Base-by-base conservation (phyloP, 2,329 filamentous ascomycete genomes). In the Alternaria novae-zelandiae region DNA sequence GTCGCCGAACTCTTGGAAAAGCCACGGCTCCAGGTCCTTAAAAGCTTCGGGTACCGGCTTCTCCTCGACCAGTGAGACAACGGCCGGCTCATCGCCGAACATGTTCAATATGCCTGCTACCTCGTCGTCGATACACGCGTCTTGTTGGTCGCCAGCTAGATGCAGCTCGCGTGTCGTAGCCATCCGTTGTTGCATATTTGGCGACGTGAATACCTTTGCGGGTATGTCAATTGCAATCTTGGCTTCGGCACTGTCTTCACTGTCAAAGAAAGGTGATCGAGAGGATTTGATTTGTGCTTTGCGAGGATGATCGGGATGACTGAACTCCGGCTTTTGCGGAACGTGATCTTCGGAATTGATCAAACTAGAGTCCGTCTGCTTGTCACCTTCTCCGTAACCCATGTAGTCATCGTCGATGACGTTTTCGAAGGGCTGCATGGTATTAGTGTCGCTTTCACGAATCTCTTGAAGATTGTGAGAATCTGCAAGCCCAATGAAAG, bases 1-100 rank as follows among this genome's bases (percentile, higher is more conserved):
- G 55, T 79, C 75, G 11, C 80, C 81, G 54, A 80, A 81, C 62
- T 82, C 79, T 28, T 71, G 61, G 15, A 78, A 71, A 6, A 82
- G 63, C 79, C 80, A 82, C 2, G 74, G 71, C 46, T 81, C 76
- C 2, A 82, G 66, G 50, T 74, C 78, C 50, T 78, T 72, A 60
- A 72, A 78, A 13, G 57, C 70, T 2, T 76, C 71, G 0, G 70
- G 71, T 17, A 71, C 54, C 3, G 61, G 36, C 30, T 66, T 50
- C 5, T 64, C 6, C 23, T 64, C 13, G 26, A 21, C 20, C 10
- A 65, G 23, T 21, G 20, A 32, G 36, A 51, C 45, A 11, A 32
- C 47, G 4, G 13, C 13, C 4, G 53, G 28, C 28, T 58, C 17
- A 45, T 47, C 32, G 4, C 62, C 44, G 26, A 57, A 53, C 10